phyloP scores from a whole-genome alignment of 2,329 filamentous ascomycete species.

The Aspergillus sp. region DNA sequence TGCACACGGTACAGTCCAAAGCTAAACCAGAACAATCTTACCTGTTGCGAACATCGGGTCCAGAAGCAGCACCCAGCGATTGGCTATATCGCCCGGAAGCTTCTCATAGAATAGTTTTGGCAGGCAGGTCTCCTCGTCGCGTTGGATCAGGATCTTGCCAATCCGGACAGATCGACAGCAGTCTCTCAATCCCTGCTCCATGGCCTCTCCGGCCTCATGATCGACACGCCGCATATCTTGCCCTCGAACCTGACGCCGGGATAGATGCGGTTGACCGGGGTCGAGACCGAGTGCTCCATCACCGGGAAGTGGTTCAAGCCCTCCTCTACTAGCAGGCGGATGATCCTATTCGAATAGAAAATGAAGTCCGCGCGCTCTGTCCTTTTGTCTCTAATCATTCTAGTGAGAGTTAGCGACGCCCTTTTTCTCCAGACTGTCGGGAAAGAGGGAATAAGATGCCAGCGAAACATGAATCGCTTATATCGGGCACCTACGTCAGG shows the following conservation, averaged over 20 bases:
- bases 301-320: slow-evolving; percentile 93
- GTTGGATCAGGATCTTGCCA: slow-evolving; percentile 95
- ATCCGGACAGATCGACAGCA: slow-evolving; percentile 97
- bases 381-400: slow-evolving; percentile 87
- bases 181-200: slow-evolving; percentile 94
- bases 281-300: slow-evolving; percentile 78
- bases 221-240: slow-evolving; percentile 96
- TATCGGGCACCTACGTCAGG: slow-evolving; percentile 67
- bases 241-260: slow-evolving; percentile 90
- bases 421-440: no score
- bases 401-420: slow-evolving; percentile 35
- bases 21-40: no score
- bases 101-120: slow-evolving; percentile 98
- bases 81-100: slow-evolving; percentile 82
- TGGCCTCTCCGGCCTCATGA: slow-evolving; percentile 98
- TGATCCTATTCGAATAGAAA: slow-evolving; percentile 98
- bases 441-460: no score
- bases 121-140: slow-evolving; percentile 86
- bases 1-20: no score
- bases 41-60: slow-evolving; percentile 99
- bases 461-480: no score
- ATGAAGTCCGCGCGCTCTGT: slow-evolving; percentile 95
- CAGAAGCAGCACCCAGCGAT: slow-evolving; percentile 84
- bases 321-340: slow-evolving; percentile 91
- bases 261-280: slow-evolving; percentile 80